Percentiles rank a stretch among this genome's conserved stretches.
These are phyloP conservation scores for Yamadazyma membranifaciens DNA, from an alignment of 1,139 yeast genomes.

Conservation along the genomic window DNA sequence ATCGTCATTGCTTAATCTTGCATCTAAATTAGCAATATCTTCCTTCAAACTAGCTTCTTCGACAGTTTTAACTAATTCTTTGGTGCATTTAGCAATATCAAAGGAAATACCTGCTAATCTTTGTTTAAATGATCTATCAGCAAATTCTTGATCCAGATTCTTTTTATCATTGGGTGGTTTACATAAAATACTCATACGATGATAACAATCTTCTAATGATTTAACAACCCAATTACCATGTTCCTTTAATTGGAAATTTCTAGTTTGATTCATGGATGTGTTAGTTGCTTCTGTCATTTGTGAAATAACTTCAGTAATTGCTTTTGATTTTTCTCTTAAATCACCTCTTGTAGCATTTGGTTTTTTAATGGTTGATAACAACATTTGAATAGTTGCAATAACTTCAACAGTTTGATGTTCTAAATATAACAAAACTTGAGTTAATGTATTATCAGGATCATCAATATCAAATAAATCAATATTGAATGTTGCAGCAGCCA, in stretches of 20 bases:
- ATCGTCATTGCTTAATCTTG: constrained; percentile 42
- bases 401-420: constrained; percentile 95
- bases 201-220: constrained; percentile 79
- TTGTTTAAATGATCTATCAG: constrained; percentile 88
- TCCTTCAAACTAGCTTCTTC: constrained; percentile 90
- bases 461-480: constrained; percentile 73
- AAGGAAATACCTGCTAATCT: constrained; percentile 93
- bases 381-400: constrained; percentile 81
- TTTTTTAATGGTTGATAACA: constrained; percentile 71
- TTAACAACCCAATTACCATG: constrained; percentile 91
- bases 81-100: constrained; percentile 94
- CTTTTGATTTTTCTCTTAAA: constrained; percentile 67
- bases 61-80: constrained; percentile 91
- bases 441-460: constrained; percentile 84
- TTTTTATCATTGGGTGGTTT: constrained; percentile 45
- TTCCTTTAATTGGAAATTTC: constrained; percentile 78
- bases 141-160: constrained; percentile 54
- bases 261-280: constrained; percentile 83
- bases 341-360: constrained; percentile 77
- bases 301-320: constrained; percentile 71
- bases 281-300: constrained; percentile 92
- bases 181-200: constrained; percentile 70
- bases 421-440: constrained; percentile 78
- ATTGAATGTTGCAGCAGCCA: constrained; percentile 61
- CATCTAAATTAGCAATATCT: constrained; percentile 59